Percentiles rank a stretch among this genome's conserved stretches.
phyloP scores from a whole-genome alignment of 1,284 basidiomycete species.

The Boletellus dicymbophilus region DNA sequence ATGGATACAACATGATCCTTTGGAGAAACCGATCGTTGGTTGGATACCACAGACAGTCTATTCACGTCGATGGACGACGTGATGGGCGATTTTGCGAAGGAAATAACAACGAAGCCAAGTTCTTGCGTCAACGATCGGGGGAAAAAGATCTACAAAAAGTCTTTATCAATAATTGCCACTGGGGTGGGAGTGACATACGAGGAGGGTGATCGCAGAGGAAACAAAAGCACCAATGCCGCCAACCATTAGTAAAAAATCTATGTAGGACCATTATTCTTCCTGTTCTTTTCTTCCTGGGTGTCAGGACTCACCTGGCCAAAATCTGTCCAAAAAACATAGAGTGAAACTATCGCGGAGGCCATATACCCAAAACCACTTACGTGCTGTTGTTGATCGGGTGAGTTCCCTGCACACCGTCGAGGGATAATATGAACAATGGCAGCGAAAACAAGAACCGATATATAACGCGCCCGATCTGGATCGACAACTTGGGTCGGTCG shows the following conservation, averaged over 20 bases:
- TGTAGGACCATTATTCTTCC: neutral
- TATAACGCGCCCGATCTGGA: constrained; percentile 59
- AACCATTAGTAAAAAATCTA: constrained; percentile 70
- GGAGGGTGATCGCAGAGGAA: constrained; percentile 72
- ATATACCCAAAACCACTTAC: constrained; percentile 43
- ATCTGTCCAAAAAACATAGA: constrained; percentile 27
- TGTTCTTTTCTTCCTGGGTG: neutral
- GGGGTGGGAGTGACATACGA: constrained; percentile 41
- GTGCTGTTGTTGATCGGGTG: constrained; percentile 51
- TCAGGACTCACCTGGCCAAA: constrained; percentile 47
- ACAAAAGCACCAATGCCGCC: constrained; percentile 71
- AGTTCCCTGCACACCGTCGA: constrained; percentile 55
- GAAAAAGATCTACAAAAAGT: constrained; percentile 61
- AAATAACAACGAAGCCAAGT: constrained; percentile 44
- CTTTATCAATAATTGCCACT: neutral
- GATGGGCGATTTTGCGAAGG: constrained; percentile 15
- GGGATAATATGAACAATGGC: constrained; percentile 60
- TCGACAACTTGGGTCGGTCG: constrained; percentile 4
- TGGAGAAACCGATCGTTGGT: constrained; percentile 18
- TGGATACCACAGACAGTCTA: neutral
- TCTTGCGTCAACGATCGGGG: constrained; percentile 68
- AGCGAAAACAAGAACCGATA: constrained; percentile 72
- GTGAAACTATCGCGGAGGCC: constrained; percentile 3
- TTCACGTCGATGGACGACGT: constrained; percentile 13
- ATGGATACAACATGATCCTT: constrained; percentile 21